Evolutionary conservation across 2,329 filamentous ascomycete genomes (phyloP).

Genomic region (Fusarium staphyleae): DNA sequence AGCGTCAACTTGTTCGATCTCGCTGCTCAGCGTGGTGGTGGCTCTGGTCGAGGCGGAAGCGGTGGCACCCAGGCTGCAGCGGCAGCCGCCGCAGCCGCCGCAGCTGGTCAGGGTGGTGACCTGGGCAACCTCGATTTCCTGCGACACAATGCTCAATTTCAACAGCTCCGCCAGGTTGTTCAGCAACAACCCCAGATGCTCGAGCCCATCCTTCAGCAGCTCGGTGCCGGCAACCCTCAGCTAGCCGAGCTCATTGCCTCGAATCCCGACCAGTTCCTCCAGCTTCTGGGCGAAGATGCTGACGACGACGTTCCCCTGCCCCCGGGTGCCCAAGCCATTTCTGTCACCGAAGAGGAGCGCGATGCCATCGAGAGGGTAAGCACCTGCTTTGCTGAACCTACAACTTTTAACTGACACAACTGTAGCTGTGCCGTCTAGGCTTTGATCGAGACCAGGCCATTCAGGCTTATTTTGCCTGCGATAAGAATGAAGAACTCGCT

Average conservation of each 20-base stretch:
- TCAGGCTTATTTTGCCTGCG: slow-evolving; percentile 98
- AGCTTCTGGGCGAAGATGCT: slow-evolving; percentile 85
- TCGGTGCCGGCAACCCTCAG: slow-evolving; percentile 92
- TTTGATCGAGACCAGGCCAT: slow-evolving; percentile 94
- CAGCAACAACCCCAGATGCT: slow-evolving; percentile 99
- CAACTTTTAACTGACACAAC: slow-evolving; percentile 7
- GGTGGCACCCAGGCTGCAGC: slow-evolving; percentile 52
- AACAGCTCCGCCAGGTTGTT: slow-evolving; percentile 94
- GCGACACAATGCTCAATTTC: slow-evolving; percentile 95
- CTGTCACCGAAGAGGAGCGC: slow-evolving; percentile 93
- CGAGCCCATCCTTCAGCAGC: slow-evolving; percentile 95
- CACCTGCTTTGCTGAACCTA: slow-evolving; percentile 43
- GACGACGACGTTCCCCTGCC: slow-evolving; percentile 86
- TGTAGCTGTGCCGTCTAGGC: slow-evolving; percentile 85
- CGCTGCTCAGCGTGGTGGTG: slow-evolving; percentile 75
- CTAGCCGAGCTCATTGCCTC: slow-evolving; percentile 90
- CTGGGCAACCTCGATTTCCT: slow-evolving; percentile 90
- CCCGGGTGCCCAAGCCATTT: slow-evolving; percentile 86
- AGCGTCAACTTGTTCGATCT: slow-evolving; percentile 91
- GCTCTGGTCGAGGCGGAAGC: slow-evolving; percentile 54
- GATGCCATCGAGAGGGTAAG: slow-evolving; percentile 93
- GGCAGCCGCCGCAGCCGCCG: slow-evolving; percentile 55
- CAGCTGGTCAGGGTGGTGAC: slow-evolving; percentile 60
- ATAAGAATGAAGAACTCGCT: slow-evolving; percentile 98
- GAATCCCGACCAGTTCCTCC: slow-evolving; percentile 92